phyloP scores from a whole-genome alignment of 805 yeast species.

The Wickerhamomyces ciferrii region DNA sequence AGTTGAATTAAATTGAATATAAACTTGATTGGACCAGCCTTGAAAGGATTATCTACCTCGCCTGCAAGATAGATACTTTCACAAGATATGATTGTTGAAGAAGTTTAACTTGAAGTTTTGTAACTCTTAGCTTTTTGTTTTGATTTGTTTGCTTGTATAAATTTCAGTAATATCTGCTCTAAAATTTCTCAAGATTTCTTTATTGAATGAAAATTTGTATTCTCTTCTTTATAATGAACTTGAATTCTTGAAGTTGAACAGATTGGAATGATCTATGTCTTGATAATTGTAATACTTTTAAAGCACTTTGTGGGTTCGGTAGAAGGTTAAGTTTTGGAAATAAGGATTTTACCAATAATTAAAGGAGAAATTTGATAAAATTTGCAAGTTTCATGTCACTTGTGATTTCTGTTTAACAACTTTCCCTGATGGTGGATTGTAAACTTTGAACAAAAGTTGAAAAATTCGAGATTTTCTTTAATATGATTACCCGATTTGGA shows the following conservation, averaged over 20 bases:
- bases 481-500: neutral
- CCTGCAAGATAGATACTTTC: conserved; percentile 3
- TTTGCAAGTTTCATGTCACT: neutral
- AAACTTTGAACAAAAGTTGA: no score
- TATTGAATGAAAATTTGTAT: no score
- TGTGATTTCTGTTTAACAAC: neutral
- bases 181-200: no score
- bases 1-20: neutral
- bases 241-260: neutral
- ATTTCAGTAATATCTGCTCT: neutral
- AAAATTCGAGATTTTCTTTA: neutral
- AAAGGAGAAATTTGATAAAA: neutral
- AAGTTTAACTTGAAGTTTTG: neutral
- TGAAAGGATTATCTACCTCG: conserved; percentile 3
- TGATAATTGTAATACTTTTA: neutral
- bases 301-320: neutral
- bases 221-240: neutral
- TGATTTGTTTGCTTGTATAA: neutral
- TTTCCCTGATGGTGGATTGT: neutral
- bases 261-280: neutral
- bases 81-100: neutral
- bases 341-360: neutral
- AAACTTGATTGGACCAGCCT: conserved; percentile 5
- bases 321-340: neutral
- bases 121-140: neutral